Conservation (phyloP, 2,329 filamentous ascomycete species). For the Sporothrix variecibatus region DNA sequence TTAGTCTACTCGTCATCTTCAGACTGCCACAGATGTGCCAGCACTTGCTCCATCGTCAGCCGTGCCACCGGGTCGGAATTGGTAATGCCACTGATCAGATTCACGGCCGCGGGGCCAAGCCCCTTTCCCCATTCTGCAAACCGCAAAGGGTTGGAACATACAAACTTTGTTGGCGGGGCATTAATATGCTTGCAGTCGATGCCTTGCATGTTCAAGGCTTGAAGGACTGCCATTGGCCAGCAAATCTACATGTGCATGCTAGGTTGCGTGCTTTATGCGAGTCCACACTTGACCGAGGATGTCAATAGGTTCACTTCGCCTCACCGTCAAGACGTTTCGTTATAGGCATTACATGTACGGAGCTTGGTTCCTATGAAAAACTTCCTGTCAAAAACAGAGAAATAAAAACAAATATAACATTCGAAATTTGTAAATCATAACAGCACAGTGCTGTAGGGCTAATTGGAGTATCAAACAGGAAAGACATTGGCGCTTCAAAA, state of each 20-base stretch:
- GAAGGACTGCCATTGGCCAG: no score
- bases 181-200: neutral
- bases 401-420: neutral
- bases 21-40: constrained; percentile 7
- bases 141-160: neutral
- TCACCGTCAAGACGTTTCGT: neutral
- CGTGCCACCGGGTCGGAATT: neutral
- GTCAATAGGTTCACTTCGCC: neutral
- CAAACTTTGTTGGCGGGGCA: neutral
- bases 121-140: neutral
- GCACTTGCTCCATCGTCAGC: constrained; percentile 8
- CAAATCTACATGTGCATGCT: no score
- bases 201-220: no score
- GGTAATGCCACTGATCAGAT: neutral
- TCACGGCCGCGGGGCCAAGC: neutral
- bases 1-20: neutral
- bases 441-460: neutral
- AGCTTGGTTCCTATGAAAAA: no score
- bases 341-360: neutral
- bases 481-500: neutral
- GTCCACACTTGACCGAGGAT: neutral
- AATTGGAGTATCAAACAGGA: neutral
- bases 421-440: neutral
- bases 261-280: no score
- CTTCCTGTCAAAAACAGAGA: neutral